Percentiles rank a stretch among this genome's conserved stretches.
phyloP scores from a whole-genome alignment of 495 filamentous ascomycete genomes.

The Platismatia glauca region DNA sequence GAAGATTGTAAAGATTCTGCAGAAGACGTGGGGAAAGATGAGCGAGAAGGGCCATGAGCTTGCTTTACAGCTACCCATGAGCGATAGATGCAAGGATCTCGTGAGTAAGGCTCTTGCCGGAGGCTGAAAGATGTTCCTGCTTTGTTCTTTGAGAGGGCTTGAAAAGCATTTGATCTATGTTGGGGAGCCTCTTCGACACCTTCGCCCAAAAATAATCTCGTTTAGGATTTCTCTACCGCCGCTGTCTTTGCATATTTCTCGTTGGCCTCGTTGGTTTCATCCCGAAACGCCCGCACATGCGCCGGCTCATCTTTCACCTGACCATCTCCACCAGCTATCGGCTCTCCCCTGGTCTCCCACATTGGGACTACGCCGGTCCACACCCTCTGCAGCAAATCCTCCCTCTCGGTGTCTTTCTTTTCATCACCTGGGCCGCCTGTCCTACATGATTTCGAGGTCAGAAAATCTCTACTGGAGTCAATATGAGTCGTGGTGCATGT shows the following conservation, averaged over 20 bases:
- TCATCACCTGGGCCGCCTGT: slow-evolving; percentile 63
- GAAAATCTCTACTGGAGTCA: too few species aligned
- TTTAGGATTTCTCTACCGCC: slow-evolving; percentile 25
- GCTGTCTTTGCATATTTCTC: slow-evolving; percentile 46
- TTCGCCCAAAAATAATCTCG: background rate
- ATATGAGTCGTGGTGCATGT: too few species aligned
- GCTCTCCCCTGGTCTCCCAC: slow-evolving; percentile 55
- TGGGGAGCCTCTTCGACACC: background rate
- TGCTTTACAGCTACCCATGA: slow-evolving; percentile 57
- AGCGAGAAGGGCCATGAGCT: slow-evolving; percentile 52
- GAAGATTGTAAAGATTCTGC: slow-evolving; percentile 63
- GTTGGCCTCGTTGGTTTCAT: slow-evolving; percentile 44
- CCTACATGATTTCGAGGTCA: too few species aligned
- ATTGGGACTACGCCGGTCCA: slow-evolving; percentile 86
- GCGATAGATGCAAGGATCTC: slow-evolving; percentile 47
- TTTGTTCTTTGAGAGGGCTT: background rate
- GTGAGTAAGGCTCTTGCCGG: slow-evolving; percentile 53
- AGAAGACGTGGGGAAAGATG: slow-evolving; percentile 86
- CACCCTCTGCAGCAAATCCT: slow-evolving; percentile 48
- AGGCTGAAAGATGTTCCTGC: slow-evolving; percentile 3
- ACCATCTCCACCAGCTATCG: slow-evolving; percentile 57
- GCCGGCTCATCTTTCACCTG: slow-evolving; percentile 49
- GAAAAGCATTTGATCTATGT: background rate
- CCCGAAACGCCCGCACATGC: slow-evolving; percentile 52
- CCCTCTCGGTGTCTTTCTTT: slow-evolving; percentile 53